These are phyloP conservation scores for Tilletia caries DNA, from an alignment of 1,284 basidiomycete genomes.

Conservation along the genomic window DNA sequence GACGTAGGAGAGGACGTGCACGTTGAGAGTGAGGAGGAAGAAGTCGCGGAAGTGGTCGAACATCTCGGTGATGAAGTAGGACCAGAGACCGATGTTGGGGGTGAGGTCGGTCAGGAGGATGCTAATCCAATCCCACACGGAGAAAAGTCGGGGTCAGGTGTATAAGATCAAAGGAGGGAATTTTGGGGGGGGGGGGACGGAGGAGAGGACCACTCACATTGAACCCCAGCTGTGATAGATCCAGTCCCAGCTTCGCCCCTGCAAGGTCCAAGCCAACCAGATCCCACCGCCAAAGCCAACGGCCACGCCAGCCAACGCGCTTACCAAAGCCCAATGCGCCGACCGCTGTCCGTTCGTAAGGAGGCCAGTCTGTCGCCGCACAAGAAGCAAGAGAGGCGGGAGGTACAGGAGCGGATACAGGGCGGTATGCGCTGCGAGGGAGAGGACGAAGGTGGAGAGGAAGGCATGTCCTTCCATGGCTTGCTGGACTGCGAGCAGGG, in stretches of 20 bases:
- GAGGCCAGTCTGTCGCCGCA: conserved; percentile 28
- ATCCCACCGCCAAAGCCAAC: conserved; percentile 58
- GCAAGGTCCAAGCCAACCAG: conserved; percentile 60
- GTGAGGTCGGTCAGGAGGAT: conserved; percentile 60
- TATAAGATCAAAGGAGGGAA: too few species aligned
- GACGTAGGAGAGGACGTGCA: conserved; percentile 80
- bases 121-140: not conserved
- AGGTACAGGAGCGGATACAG: conserved; percentile 67
- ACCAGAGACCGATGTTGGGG: conserved; percentile 91
- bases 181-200: not conserved
- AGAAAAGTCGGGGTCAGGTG: conserved; percentile 5
- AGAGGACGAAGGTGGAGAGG: conserved; percentile 18
- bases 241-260: conserved; percentile 65
- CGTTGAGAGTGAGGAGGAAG: conserved; percentile 90
- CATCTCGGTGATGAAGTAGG: conserved; percentile 99
- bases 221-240: conserved; percentile 75
- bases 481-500: conserved; percentile 68
- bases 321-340: not conserved
- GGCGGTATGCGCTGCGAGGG: conserved; percentile 23
- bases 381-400: conserved; percentile 67
- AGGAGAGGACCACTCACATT: conserved; percentile 62
- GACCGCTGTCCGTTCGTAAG: conserved; percentile 42
- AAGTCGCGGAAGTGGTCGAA: conserved; percentile 96
- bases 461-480: conserved; percentile 60
- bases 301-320: conserved; percentile 46